These are phyloP conservation scores for Colletotrichum liaoningense DNA, from an alignment of 2,329 filamentous ascomycete species.

Conservation along the genomic window DNA sequence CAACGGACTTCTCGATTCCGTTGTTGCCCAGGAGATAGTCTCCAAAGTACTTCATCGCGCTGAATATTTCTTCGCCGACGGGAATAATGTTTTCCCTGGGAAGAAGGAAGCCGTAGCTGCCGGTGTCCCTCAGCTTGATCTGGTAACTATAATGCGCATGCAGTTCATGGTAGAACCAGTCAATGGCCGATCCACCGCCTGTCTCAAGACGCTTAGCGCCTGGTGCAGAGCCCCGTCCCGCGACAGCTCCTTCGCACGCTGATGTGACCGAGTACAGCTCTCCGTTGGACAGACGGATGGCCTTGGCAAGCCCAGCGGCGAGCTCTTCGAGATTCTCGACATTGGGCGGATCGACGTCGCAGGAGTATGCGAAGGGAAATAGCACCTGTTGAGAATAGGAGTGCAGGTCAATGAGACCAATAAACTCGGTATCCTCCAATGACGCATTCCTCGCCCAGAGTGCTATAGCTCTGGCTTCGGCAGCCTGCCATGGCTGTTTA, in stretches of 20 bases:
- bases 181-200: constrained; percentile 86
- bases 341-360: constrained; percentile 80
- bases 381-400: constrained; percentile 96
- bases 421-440: constrained; percentile 77
- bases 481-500: constrained; percentile 82
- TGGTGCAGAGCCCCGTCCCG: constrained; percentile 44
- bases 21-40: constrained; percentile 81
- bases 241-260: constrained; percentile 85
- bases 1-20: constrained; percentile 63
- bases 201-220: constrained; percentile 67
- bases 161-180: constrained; percentile 95
- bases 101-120: constrained; percentile 92
- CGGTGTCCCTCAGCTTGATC: constrained; percentile 92
- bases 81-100: constrained; percentile 89
- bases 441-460: constrained; percentile 88
- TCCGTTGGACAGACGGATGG: constrained; percentile 83
- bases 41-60: constrained; percentile 85
- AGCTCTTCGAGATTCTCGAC: constrained; percentile 93
- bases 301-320: constrained; percentile 87
- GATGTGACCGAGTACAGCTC: constrained; percentile 82
- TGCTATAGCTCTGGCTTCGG: constrained; percentile 80
- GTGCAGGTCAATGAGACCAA: constrained; percentile 91
- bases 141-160: constrained; percentile 88
- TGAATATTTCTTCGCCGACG: constrained; percentile 87
- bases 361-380: constrained; percentile 92